Conservation (phyloP, 2,329 filamentous ascomycete genomes). For the Microdochium paspali region DNA sequence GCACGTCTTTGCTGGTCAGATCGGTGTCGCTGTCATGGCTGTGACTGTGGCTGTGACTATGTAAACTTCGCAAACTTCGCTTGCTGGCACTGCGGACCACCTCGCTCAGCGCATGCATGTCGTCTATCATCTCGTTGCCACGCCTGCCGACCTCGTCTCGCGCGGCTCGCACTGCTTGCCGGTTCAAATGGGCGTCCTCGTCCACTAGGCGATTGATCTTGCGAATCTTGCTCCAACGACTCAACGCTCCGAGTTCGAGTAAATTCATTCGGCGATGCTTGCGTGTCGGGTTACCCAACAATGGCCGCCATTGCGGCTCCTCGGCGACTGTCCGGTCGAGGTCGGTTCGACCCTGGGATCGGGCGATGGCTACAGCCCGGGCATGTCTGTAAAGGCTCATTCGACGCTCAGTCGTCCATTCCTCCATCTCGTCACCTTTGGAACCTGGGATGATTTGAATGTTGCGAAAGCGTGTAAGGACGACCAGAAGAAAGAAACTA, state of each 20-base stretch:
- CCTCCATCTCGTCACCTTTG: constrained; percentile 44
- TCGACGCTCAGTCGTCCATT: constrained; percentile 37
- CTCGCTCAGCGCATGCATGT: constrained; percentile 16
- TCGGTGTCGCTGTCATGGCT: constrained; percentile 19
- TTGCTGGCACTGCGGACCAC: constrained; percentile 23
- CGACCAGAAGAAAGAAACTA: constrained; percentile 51
- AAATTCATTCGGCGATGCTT: constrained; percentile 62
- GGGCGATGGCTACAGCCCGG: constrained; percentile 24
- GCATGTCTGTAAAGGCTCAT: constrained; percentile 35
- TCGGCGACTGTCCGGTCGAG: constrained; percentile 33
- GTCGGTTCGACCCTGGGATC: constrained; percentile 15
- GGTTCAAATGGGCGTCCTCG: constrained; percentile 23
- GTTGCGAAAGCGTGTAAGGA: constrained; percentile 55
- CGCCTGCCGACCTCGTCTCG: constrained; percentile 17
- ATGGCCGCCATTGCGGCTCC: constrained; percentile 55
- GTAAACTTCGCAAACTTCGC: constrained; percentile 14
- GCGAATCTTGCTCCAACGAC: constrained; percentile 65
- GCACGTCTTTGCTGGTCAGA: constrained; percentile 1
- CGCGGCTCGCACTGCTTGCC: constrained; percentile 21
- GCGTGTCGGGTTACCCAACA: constrained; percentile 63
- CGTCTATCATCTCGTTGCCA: constrained; percentile 15
- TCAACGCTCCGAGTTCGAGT: constrained; percentile 59
- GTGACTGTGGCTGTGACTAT: constrained; percentile 9
- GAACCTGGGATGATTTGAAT: constrained; percentile 61
- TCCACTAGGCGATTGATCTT: constrained; percentile 49